Base-by-base conservation (phyloP, 805 yeast species). In the Yarrowia sp. region DNA sequence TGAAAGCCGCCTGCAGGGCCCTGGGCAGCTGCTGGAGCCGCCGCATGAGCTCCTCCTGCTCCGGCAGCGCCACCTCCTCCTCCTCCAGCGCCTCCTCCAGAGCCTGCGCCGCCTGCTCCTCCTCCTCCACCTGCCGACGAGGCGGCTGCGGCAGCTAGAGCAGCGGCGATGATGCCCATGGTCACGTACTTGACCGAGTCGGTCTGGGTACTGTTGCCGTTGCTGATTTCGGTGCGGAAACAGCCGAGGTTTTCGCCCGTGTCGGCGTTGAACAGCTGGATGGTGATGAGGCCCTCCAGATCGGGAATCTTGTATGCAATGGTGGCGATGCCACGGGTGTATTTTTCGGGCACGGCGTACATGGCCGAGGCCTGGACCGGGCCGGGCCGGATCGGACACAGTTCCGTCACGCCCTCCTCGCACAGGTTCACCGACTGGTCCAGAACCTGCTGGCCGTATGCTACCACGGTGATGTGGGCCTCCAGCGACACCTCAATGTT, bases 301-400 rank as follows among this genome's bases (percentile, higher is more conserved):
- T 77, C 79, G 3, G 79, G 79, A 38, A 77, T 72, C 14, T 69
- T 66, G 70, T 73, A 77, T 12, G 78, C 79, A 46, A 76, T 69
- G 9, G 71, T 38, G 6, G 78, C 73, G n/a, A 77, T 72, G 12
- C 70, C 64, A 8, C 65, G 34, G 10, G 74, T 73, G 53, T 76
- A 76, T 30, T 73, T 56, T 10, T 68, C 55, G 9, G 78, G 78
- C 24, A 76, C 74, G 9, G 70, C 52, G 65, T 76, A 76, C 17
- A 64, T 69, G 9, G 77, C 78, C 9, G 56, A 60, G 7, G 74
- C 73, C 13, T 68, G 60, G 30, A 75, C 71, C 15, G 66, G 66
- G 17, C 74, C 76, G 17, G 70, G 68, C 1, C 73, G 71, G 10
- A 75, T 70, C 1, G 79, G 79, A 68, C 79, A 76, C 33, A 76